Evolutionary conservation across 108 stramenopile genomes (phyloP), one percentile per base, ranked within the genome.

Genomic region (Cyclotella distinguenda): DNA sequence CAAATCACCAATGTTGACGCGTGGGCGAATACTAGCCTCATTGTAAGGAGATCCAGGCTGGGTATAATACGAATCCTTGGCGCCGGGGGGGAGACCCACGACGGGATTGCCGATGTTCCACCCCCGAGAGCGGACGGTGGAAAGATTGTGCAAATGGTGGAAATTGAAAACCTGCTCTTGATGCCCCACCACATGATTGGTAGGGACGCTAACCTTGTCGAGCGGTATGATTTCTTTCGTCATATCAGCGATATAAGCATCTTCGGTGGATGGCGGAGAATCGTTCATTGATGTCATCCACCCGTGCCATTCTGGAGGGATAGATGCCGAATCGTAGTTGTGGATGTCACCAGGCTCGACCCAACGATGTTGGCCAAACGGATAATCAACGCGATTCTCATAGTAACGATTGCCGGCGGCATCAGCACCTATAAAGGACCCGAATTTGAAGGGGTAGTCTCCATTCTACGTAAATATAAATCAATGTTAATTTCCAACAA

Each of bases 41-140:
- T 94, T 92, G 77, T 90, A 91, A n/a, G 94, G 93, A 54, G 86
- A 87, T 68, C 95, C 97, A 5, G 97, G 97, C 72, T 97, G 97
- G 15, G 94, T 95, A 77, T 95, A 97, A 60, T 84, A 97, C 47
- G 85, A 84, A 70, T 85, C 89, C 36, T 86, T 86, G 12, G 77
- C 86, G 56, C 54, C 63, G 9, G 88, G 79, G 0, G 94, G 94
- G 33, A 93, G 46, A 23, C 86, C 86, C 4, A 90, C 88, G 22
- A 91, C 72, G 25, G 87, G 79, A 67, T 95, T 95, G 16, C 94
- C 94, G 63, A 95, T 89, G 27, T 80, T 79, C 64, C 79, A 95
- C 65, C 94, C 94, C 43, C 94, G 83, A 34, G 88, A 86, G 25
- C 94, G 86, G 47, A 93, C 81, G 42, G 87, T 82, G n/a, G 84